A percentile compares a stretch with the other conserved stretches of the same genome.
Conservation (phyloP, 805 yeast genomes). For the Starmerella apicola region DNA sequence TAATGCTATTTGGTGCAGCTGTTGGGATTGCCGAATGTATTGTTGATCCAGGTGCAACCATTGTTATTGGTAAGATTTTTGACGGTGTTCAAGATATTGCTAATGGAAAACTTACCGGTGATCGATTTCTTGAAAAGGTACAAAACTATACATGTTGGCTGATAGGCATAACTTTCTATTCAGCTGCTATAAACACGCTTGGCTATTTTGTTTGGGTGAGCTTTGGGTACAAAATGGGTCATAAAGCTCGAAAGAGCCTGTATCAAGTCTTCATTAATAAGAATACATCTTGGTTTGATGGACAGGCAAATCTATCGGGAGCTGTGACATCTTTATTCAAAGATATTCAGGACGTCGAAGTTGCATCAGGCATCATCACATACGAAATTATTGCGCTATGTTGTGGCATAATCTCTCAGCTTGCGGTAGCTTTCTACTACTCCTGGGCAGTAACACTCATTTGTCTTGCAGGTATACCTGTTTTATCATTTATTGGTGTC, state of each 20-base stretch:
- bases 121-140: conserved; percentile 31
- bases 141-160: conserved; percentile 25
- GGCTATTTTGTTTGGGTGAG: conserved; percentile 51
- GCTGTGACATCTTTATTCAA: conserved; percentile 46
- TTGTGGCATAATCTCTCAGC: conserved; percentile 44
- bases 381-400: conserved; percentile 69
- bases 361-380: conserved; percentile 35
- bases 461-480: conserved; percentile 61
- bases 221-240: conserved; percentile 60
- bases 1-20: conserved; percentile 6
- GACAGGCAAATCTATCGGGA: conserved; percentile 44
- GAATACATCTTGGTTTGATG: conserved; percentile 53
- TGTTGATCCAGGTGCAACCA: conserved; percentile 29
- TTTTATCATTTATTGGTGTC: conserved; percentile 41
- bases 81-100: conserved; percentile 30
- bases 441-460: conserved; percentile 82
- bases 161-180: conserved; percentile 35
- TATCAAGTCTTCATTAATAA: conserved; percentile 36
- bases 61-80: conserved; percentile 57
- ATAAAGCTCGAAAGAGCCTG: conserved; percentile 39
- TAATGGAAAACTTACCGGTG: conserved; percentile 24
- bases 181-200: conserved; percentile 38
- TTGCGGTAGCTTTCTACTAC: conserved; percentile 47
- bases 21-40: conserved; percentile 12
- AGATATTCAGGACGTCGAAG: conserved; percentile 21